phyloP scores from a whole-genome alignment of 2,329 filamentous ascomycete genomes.

The Exophiala spinifera region DNA sequence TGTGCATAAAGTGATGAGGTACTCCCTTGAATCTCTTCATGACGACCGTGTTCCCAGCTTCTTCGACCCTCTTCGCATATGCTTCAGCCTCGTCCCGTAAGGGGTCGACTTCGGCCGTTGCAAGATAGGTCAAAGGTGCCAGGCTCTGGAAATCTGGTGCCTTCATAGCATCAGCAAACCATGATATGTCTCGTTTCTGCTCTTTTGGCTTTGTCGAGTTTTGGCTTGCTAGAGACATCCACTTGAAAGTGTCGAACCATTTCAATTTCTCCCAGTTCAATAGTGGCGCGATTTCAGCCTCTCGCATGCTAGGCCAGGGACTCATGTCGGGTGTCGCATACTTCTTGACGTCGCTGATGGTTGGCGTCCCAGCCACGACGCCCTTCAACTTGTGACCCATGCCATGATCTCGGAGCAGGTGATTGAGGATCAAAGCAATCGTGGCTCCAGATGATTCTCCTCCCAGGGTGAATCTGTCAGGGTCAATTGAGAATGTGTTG shows the following conservation, averaged over 20 bases:
- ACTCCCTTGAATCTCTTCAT: conserved; percentile 26
- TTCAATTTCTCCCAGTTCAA: conserved; percentile 30
- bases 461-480: conserved; percentile 26
- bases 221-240: conserved; percentile 24
- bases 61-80: conserved; percentile 26
- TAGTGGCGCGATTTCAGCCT: conserved; percentile 26
- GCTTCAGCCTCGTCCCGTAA: conserved; percentile 29
- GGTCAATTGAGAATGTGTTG: conserved; percentile 29
- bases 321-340: conserved; percentile 28
- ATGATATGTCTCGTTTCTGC: conserved; percentile 25
- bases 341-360: conserved; percentile 28
- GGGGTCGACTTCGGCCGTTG: conserved; percentile 28
- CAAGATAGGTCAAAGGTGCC: conserved; percentile 27
- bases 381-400: conserved; percentile 24
- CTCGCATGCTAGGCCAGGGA: conserved; percentile 28
- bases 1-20: conserved; percentile 29
- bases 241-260: conserved; percentile 31
- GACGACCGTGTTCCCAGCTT: conserved; percentile 25
- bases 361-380: conserved; percentile 27
- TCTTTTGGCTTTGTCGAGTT: conserved; percentile 20
- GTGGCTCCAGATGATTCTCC: conserved; percentile 28
- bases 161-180: conserved; percentile 28
- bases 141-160: conserved; percentile 27
- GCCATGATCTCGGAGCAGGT: conserved; percentile 25
- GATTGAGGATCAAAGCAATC: conserved; percentile 27